phyloP scores from a whole-genome alignment of 2,329 filamentous ascomycete genomes.

The Neonectria ditissima region DNA sequence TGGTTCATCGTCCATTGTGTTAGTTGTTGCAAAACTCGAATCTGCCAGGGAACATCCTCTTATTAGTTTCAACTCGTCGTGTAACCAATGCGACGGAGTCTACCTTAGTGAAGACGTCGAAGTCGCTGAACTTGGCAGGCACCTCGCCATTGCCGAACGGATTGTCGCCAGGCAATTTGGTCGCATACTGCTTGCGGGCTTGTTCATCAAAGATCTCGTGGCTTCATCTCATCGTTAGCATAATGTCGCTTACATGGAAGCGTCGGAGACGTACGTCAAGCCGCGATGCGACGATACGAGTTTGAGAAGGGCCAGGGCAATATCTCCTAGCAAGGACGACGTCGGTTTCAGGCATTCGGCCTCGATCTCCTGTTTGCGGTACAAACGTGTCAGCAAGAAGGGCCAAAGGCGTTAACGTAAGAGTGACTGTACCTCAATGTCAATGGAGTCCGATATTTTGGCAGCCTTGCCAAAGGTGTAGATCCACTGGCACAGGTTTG shows the following conservation, averaged over 20 bases:
- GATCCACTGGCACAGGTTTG: constrained; percentile 93
- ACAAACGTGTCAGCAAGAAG: constrained; percentile 5
- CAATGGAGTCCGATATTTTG: constrained; percentile 89
- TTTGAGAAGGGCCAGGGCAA: constrained; percentile 89
- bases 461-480: constrained; percentile 88
- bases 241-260: not conserved
- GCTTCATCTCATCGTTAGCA: constrained; percentile 58
- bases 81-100: constrained; percentile 20
- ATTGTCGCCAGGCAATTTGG: constrained; percentile 83
- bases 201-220: constrained; percentile 94
- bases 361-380: constrained; percentile 78
- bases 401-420: constrained; percentile 8
- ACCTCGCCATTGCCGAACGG: constrained; percentile 85
- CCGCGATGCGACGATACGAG: constrained; percentile 94
- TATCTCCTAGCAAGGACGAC: constrained; percentile 80
- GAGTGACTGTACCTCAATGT: constrained; percentile 78
- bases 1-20: constrained; percentile 91
- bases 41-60: constrained; percentile 53
- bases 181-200: constrained; percentile 85
- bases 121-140: constrained; percentile 79
- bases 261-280: constrained; percentile 75
- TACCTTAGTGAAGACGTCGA: constrained; percentile 86
- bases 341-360: constrained; percentile 85
- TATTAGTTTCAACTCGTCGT: not conserved
- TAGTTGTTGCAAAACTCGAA: constrained; percentile 86